Percentiles rank a stretch among this genome's conserved stretches.
Conservation (phyloP, 257 asterid genomes). For the Jacaranda copaia region DNA sequence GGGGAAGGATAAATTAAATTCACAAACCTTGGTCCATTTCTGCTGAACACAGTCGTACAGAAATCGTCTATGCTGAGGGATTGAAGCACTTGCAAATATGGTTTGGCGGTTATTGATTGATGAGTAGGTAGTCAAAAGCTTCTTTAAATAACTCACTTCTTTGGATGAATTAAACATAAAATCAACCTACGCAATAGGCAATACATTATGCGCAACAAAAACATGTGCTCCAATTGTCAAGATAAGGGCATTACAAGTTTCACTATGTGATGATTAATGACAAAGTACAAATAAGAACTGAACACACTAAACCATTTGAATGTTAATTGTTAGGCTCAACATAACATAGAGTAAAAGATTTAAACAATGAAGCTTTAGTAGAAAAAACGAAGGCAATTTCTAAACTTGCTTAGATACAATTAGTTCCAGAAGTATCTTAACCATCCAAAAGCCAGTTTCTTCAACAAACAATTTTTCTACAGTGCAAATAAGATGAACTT, state of each 20-base stretch:
- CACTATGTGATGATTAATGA: not conserved
- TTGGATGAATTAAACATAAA: constrained; percentile 89
- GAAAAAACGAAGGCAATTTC: not conserved
- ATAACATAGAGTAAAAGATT: not conserved
- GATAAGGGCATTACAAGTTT: constrained; percentile 7
- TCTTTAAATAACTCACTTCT: constrained; percentile 79
- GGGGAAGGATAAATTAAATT: constrained; percentile 22
- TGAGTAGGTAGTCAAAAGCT: constrained; percentile 82
- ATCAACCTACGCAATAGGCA: constrained; percentile 68
- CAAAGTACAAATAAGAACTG: constrained; percentile 19
- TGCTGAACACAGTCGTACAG: constrained; percentile 84
- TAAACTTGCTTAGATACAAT: not conserved
- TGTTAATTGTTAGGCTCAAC: constrained; percentile 7
- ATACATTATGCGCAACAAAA: constrained; percentile 28
- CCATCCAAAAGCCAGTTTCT: constrained; percentile 9
- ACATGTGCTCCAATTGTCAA: constrained; percentile 12
- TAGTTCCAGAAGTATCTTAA: constrained; percentile 17
- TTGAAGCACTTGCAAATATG: constrained; percentile 90
- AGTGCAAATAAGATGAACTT: not conserved
- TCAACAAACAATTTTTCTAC: constrained; percentile 3
- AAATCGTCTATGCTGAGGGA: constrained; percentile 91
- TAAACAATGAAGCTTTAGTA: not conserved
- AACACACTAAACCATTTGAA: constrained; percentile 20
- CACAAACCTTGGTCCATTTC: constrained; percentile 92
- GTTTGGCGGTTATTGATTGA: constrained; percentile 82